These are phyloP conservation scores for Podaxis pistillaris DNA, from an alignment of 768 basidiomycete genomes.

Conservation along the genomic window DNA sequence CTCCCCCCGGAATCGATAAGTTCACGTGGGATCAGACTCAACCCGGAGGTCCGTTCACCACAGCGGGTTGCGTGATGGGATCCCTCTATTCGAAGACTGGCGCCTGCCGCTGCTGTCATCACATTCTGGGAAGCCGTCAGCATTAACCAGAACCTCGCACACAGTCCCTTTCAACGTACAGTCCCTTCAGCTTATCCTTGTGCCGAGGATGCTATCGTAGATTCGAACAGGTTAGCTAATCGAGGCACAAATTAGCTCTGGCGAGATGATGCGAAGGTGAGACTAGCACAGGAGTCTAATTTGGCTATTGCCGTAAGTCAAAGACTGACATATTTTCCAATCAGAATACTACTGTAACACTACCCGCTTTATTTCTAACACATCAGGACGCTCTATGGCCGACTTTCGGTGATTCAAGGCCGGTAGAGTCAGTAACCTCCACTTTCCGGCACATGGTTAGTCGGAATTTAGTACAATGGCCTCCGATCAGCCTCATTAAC, in stretches of 20 bases:
- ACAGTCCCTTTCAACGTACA: slow-evolving; percentile 33
- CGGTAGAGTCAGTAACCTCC: slow-evolving; percentile 26
- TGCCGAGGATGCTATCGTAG: slow-evolving; percentile 65
- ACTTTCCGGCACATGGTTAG: not conserved
- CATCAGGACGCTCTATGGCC: slow-evolving; percentile 59
- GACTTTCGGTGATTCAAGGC: slow-evolving; percentile 60
- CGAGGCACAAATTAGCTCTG: slow-evolving; percentile 66
- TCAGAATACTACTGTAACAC: not conserved
- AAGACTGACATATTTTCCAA: not conserved
- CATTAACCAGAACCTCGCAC: slow-evolving; percentile 37
- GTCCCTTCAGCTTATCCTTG: slow-evolving; percentile 26
- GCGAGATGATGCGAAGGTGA: slow-evolving; percentile 47
- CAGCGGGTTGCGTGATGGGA: slow-evolving; percentile 22
- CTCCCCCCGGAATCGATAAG: not conserved
- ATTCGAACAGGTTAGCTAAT: slow-evolving; percentile 51
- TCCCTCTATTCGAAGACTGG: slow-evolving; percentile 45
- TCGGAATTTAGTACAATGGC: not conserved
- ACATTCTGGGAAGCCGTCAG: slow-evolving; percentile 36
- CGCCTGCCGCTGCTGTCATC: slow-evolving; percentile 44
- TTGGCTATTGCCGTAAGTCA: slow-evolving; percentile 50
- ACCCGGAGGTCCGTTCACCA: not conserved
- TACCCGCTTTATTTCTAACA: slow-evolving; percentile 33
- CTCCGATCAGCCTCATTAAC: not conserved
- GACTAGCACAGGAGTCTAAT: slow-evolving; percentile 40
- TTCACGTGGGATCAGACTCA: not conserved